A percentile compares a stretch with the other conserved stretches of the same genome.
Conservation (phyloP, 495 filamentous ascomycete genomes). For the Ramalina intermedia region DNA sequence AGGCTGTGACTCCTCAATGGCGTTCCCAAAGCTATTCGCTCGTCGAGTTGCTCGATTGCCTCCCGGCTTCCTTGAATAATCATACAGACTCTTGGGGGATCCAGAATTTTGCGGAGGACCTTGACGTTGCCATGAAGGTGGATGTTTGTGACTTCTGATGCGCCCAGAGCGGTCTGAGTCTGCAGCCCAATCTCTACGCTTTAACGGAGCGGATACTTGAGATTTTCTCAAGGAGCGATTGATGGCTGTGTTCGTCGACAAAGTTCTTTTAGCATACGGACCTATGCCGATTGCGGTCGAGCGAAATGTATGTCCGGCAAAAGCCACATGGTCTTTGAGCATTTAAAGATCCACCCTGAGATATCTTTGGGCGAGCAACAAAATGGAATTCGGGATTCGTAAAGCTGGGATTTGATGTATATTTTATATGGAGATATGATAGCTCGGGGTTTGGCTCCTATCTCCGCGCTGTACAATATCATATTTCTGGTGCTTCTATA, state of each 20-base stretch:
- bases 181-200: too few species aligned
- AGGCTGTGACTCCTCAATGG: background rate
- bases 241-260: constrained; percentile 14
- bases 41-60: constrained; percentile 1
- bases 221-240: constrained; percentile 10
- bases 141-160: too few species aligned
- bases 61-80: background rate
- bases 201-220: background rate
- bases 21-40: background rate
- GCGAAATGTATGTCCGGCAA: background rate
- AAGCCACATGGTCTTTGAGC: background rate
- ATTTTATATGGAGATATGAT: too few species aligned
- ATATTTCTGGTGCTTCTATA: too few species aligned
- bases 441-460: too few species aligned
- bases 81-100: background rate
- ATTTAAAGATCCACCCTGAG: background rate
- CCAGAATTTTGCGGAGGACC: too few species aligned
- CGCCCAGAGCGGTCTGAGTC: too few species aligned
- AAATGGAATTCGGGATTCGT: background rate
- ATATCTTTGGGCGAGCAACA: background rate
- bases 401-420: too few species aligned
- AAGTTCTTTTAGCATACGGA: background rate
- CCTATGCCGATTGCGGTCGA: background rate
- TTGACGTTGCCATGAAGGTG: too few species aligned
- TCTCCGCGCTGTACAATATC: too few species aligned